phyloP scores from a whole-genome alignment of 176 grass and related monocot genomes.

The Ensete glaucum region DNA sequence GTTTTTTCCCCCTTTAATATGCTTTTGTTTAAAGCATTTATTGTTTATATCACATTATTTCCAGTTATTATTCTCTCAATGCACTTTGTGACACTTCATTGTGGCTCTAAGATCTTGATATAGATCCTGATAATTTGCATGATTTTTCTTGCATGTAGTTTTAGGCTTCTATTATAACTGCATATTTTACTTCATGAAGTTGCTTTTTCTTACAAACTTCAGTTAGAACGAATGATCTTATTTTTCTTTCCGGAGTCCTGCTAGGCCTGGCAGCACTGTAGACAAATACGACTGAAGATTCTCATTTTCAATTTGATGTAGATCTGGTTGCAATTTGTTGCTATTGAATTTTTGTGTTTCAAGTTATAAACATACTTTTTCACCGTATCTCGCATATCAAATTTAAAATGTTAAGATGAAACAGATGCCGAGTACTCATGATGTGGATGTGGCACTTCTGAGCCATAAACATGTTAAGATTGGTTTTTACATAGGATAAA shows the following conservation, averaged over 20 bases:
- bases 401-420: too few relatives aligned
- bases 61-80: not conserved
- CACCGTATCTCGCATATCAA: too few relatives aligned
- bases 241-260: too few relatives aligned
- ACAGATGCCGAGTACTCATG: too few relatives aligned
- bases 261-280: too few relatives aligned
- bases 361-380: too few relatives aligned
- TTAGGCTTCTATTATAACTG: not conserved
- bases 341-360: not conserved
- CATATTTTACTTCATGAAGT: not conserved
- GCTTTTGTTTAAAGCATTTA: not conserved
- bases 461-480: too few relatives aligned
- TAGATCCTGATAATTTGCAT: not conserved
- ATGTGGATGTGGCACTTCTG: too few relatives aligned
- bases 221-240: not conserved
- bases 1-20: not conserved
- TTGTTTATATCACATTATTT: not conserved
- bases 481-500: not conserved
- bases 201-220: not conserved
- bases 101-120: too few relatives aligned
- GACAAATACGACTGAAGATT: not conserved
- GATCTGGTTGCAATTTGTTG: not conserved
- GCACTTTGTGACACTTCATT: too few relatives aligned
- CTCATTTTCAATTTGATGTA: not conserved
- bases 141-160: not conserved